Percentiles rank a stretch among this genome's conserved stretches.
Evolutionary conservation across 768 basidiomycete species (phyloP).

Genomic region (Dendrothele bispora): DNA sequence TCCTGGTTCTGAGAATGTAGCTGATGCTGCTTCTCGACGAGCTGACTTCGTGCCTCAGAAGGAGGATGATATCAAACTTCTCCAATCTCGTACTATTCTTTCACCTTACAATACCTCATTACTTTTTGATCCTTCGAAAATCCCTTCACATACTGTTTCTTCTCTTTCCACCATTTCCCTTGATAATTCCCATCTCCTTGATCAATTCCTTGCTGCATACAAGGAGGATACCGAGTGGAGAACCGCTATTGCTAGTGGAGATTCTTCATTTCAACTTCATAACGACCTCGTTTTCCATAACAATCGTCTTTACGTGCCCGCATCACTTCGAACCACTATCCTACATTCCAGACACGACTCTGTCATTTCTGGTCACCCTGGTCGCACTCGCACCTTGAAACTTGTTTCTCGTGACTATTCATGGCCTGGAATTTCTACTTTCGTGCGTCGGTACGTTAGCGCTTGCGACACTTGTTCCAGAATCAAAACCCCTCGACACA

Average conservation of each 20-base stretch:
- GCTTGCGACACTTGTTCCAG: constrained; percentile 35
- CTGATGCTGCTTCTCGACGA: constrained; percentile 29
- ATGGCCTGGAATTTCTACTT: constrained; percentile 32
- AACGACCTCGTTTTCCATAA: constrained; percentile 22
- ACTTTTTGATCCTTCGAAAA: not conserved
- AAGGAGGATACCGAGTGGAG: constrained; percentile 16
- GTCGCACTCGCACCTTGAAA: constrained; percentile 30
- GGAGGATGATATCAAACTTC: constrained; percentile 15
- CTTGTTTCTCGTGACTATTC: constrained; percentile 35
- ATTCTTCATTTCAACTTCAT: constrained; percentile 10
- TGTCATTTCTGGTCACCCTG: constrained; percentile 39
- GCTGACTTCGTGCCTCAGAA: constrained; percentile 27
- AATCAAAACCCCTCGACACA: constrained; percentile 30
- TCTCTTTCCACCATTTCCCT: constrained; percentile 18
- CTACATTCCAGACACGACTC: constrained; percentile 35
- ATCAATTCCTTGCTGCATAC: constrained; percentile 14
- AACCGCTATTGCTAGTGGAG: constrained; percentile 11
- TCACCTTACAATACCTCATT: constrained; percentile 9
- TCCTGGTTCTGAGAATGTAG: constrained; percentile 26
- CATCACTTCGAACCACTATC: constrained; percentile 25
- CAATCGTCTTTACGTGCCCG: constrained; percentile 30
- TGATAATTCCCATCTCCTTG: constrained; percentile 15
- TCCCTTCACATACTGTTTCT: constrained; percentile 1
- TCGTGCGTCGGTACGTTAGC: constrained; percentile 22
- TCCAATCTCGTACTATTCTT: constrained; percentile 10